Base-by-base conservation (phyloP, 2,329 filamentous ascomycete species). In the Beauveria bassiana region DNA sequence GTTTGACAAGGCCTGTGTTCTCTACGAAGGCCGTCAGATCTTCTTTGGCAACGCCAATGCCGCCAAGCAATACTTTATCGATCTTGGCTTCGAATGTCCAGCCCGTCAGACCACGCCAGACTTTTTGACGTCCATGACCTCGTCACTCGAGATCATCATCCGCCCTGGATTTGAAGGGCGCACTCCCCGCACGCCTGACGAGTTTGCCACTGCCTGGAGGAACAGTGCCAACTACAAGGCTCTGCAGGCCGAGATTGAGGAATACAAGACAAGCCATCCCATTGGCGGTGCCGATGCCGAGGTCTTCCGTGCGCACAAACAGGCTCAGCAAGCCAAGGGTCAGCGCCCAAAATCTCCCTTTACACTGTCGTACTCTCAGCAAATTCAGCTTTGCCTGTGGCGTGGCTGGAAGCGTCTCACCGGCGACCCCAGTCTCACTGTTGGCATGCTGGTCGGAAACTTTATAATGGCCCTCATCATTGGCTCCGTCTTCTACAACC, bases 401-500 rank as follows among this genome's bases (percentile, higher is more conserved):
- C 88, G 93, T 70, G 91, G 91, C 12, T 95, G 88, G 77, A 84
- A 86, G 69, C 86, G 93, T 58, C 79, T 96, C 8, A 81, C 79
- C 61, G 90, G 89, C 58, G 93, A 97, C 70, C 87, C 89, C 22
- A 88, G 83, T 69, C 77, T 95, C 67, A 90, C 89, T 0, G 66
- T 93, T 24, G 85, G 84, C 42, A 81, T 86, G 62, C 79, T 87
- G 22, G 76, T 91, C 61, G 89, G 86, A 66, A 96, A 96, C 74
- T 82, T 86, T 52, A 43, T 55, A 24, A 55, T 42, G 38, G 81
- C 89, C 61, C 79, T 96, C 65, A 88, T 96, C 70, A 85, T 96
- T 63, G 76, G 88, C 60, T 89, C 86, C 65, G 87, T 96, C 66
- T 96, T 95, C 75, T 96, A 84, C 79, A 88, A 96, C 71, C 75